These are phyloP conservation scores for Bothriochloa decipiens DNA, from an alignment of 176 grass and related monocot species.

Conservation along the genomic window DNA sequence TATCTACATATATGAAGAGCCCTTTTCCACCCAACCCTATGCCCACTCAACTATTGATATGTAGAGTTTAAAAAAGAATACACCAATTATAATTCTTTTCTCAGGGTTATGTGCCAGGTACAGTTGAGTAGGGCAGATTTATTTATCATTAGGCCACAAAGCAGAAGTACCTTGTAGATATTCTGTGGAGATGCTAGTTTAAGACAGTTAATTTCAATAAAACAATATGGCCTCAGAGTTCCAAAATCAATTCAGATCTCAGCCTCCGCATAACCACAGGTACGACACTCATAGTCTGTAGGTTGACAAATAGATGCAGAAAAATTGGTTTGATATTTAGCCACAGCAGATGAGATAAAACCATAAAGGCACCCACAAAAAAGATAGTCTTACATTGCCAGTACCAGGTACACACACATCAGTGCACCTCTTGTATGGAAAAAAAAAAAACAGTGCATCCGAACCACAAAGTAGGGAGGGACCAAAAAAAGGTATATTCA, in stretches of 20 bases:
- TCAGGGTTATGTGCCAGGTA: too few species aligned
- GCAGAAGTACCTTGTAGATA: conserved; percentile 79
- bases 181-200: conserved; percentile 90
- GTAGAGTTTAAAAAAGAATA: too few species aligned
- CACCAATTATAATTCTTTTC: too few species aligned
- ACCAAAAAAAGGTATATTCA: too few species aligned
- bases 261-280: conserved; percentile 84
- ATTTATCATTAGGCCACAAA: conserved; percentile 19
- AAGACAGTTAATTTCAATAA: conserved; percentile 93
- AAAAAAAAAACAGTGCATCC: too few species aligned
- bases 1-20: too few species aligned
- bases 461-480: too few species aligned
- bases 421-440: too few species aligned
- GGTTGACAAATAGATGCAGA: conserved; percentile 31
- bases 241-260: conserved; percentile 73
- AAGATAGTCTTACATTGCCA: conserved; percentile 67
- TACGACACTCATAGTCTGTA: conserved; percentile 92
- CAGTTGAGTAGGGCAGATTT: background rate
- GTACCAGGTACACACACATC: conserved; percentile 98
- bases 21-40: too few species aligned
- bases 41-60: too few species aligned
- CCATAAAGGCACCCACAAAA: background rate
- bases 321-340: conserved; percentile 36
- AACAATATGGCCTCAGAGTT: conserved; percentile 68
- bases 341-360: conserved; percentile 20